Evolutionary conservation across 768 basidiomycete species (phyloP).

Genomic region (Mycena capillaripes): DNA sequence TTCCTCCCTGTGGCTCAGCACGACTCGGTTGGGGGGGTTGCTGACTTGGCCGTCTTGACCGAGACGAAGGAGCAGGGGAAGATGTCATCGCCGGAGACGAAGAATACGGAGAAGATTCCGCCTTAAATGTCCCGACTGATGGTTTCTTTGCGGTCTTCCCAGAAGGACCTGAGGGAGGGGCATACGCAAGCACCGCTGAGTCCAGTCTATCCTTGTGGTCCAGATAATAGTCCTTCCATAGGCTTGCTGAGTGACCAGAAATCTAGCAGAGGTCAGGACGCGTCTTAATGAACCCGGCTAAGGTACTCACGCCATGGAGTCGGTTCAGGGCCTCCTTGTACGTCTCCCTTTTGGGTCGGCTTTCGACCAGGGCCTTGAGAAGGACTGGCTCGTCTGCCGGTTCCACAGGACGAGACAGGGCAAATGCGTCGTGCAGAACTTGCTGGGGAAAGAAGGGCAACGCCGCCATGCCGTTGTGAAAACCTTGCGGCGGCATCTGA

Average conservation of each 20-base stretch:
- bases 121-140: constrained; percentile 31
- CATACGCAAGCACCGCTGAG: constrained; percentile 47
- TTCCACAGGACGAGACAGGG: constrained; percentile 67
- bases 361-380: constrained; percentile 61
- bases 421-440: constrained; percentile 68
- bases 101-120: constrained; percentile 35
- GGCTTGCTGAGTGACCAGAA: constrained; percentile 66
- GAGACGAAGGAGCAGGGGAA: constrained; percentile 38
- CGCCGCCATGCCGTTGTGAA: constrained; percentile 36
- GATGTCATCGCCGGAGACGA: constrained; percentile 44
- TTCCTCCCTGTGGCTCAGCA: constrained; percentile 34
- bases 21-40: constrained; percentile 41
- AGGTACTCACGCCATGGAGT: constrained; percentile 70
- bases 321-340: constrained; percentile 78
- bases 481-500: constrained; percentile 47
- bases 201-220: constrained; percentile 77
- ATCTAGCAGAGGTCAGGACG: constrained; percentile 47
- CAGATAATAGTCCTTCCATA: constrained; percentile 88
- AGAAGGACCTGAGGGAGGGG: constrained; percentile 25
- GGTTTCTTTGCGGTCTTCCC: constrained; percentile 38
- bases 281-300: neutral
- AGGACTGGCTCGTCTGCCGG: constrained; percentile 72
- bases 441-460: constrained; percentile 61
- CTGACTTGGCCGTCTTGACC: constrained; percentile 43
- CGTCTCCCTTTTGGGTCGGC: constrained; percentile 57